Conservation (phyloP, 139 green algal species). For the Tetradesmus lagerheimii region DNA sequence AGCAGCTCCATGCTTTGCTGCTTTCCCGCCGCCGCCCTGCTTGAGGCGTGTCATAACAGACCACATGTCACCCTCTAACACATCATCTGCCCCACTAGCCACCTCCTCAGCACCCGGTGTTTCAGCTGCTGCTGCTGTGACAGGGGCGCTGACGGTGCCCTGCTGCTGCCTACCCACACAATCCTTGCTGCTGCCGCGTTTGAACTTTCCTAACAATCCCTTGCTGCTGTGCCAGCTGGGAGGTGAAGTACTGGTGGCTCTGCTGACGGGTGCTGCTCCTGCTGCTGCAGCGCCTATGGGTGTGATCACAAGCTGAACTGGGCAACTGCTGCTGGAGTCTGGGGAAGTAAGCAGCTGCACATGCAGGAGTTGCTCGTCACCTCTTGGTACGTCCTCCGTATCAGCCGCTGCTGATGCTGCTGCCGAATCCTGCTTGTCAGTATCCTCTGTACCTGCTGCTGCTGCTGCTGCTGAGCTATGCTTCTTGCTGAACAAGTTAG, state of each 20-base stretch:
- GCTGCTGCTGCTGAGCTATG: not conserved
- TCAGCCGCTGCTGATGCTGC: not conserved
- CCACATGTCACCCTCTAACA: slow-evolving; percentile 40
- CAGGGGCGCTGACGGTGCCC: not conserved
- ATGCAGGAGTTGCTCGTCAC: not conserved
- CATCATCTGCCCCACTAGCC: not conserved
- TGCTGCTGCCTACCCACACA: not conserved
- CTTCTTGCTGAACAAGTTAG: not conserved
- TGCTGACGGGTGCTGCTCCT: not conserved
- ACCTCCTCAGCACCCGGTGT: not conserved
- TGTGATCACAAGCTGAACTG: not conserved
- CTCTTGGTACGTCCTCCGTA: not conserved
- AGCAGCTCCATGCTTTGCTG: not conserved
- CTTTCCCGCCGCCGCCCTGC: not conserved
- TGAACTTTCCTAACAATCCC: not conserved
- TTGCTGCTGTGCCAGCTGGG: not conserved
- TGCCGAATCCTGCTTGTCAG: not conserved
- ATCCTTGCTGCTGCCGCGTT: not conserved
- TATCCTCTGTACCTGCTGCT: not conserved
- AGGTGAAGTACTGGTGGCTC: not conserved
- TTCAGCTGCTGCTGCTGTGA: slow-evolving; percentile 4
- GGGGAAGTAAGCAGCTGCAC: not conserved
- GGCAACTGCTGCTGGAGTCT: not conserved
- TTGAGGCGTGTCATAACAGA: slow-evolving; percentile 17
- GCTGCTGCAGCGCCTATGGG: not conserved